Evolutionary conservation across 1,139 yeast genomes (phyloP).

Genomic region (Lodderomyces orthopsilosis): DNA sequence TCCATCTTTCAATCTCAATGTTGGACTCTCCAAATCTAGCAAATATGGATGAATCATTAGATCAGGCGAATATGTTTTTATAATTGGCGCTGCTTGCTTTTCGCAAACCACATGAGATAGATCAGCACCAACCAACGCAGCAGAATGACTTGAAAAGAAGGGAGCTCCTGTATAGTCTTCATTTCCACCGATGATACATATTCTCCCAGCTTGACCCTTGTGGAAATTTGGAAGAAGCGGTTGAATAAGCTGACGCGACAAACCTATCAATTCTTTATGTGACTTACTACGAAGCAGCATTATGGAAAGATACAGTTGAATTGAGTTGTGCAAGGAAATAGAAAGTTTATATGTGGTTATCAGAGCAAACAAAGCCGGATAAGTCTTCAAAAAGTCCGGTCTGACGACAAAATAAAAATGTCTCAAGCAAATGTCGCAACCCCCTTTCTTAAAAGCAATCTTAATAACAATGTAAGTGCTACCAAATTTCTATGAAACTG

Average conservation of each 20-base stretch:
- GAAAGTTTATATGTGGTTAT: too few species aligned
- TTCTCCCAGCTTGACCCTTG: slow-evolving; percentile 91
- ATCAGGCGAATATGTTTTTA: slow-evolving; percentile 87
- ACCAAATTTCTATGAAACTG: neutral
- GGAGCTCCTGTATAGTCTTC: slow-evolving; percentile 98
- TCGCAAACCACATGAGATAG: slow-evolving; percentile 87
- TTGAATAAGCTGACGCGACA: slow-evolving; percentile 62
- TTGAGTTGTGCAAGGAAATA: neutral
- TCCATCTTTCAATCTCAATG: slow-evolving; percentile 14
- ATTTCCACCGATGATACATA: slow-evolving; percentile 90
- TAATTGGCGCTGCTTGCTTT: slow-evolving; percentile 68
- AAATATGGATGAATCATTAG: slow-evolving; percentile 95
- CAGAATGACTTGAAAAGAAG: slow-evolving; percentile 80
- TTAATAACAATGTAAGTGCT: neutral
- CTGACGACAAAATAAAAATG: neutral
- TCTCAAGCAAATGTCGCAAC: neutral
- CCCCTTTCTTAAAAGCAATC: neutral
- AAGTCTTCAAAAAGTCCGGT: neutral
- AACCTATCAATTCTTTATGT: slow-evolving; percentile 46
- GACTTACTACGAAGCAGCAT: slow-evolving; percentile 26
- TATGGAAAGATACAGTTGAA: neutral
- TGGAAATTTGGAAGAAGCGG: slow-evolving; percentile 72
- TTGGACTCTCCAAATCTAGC: slow-evolving; percentile 29
- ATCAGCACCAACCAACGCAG: slow-evolving; percentile 85
- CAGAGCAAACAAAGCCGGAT: neutral